These are phyloP conservation scores for Rhodotorula kratochvilovae DNA, from an alignment of 768 basidiomycete genomes.

Conservation along the genomic window DNA sequence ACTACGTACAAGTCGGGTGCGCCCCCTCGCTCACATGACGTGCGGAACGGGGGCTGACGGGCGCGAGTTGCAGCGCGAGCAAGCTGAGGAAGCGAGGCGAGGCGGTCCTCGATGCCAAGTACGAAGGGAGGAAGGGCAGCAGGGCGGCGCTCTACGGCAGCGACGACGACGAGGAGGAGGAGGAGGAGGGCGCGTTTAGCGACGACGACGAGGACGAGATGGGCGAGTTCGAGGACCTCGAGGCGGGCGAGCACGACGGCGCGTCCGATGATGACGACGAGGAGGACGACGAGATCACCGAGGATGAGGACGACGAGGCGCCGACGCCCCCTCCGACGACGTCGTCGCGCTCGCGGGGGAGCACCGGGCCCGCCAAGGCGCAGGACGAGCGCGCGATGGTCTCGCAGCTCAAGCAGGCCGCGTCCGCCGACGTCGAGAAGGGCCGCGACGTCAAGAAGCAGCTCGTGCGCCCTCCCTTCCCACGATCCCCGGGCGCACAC, in stretches of 20 bases:
- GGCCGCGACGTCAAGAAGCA: slow-evolving; percentile 79
- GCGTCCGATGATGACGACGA: slow-evolving; percentile 35
- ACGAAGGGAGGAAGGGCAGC: slow-evolving; percentile 64
- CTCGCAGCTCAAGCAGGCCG: slow-evolving; percentile 36
- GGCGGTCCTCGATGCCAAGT: slow-evolving; percentile 69
- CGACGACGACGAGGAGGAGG: slow-evolving; percentile 42
- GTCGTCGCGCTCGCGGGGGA: neutral
- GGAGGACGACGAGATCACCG: slow-evolving; percentile 17
- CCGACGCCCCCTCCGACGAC: neutral
- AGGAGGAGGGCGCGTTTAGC: slow-evolving; percentile 5
- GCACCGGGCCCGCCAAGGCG: slow-evolving; percentile 19
- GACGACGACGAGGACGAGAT: slow-evolving; percentile 29
- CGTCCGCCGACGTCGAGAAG: slow-evolving; percentile 54
- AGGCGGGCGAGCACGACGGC: slow-evolving; percentile 38
- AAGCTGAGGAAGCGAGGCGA: slow-evolving; percentile 62
- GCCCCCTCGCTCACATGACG: slow-evolving; percentile 41
- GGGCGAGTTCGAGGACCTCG: slow-evolving; percentile 43
- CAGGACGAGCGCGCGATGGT: slow-evolving; percentile 39
- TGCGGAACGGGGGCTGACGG: neutral
- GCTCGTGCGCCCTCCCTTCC: slow-evolving; percentile 57
- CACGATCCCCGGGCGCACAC: neutral
- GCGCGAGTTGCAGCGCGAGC: slow-evolving; percentile 57
- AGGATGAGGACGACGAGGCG: slow-evolving; percentile 35
- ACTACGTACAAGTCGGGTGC: slow-evolving; percentile 82
- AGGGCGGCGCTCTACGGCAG: slow-evolving; percentile 54